A percentile compares a stretch with the other conserved stretches of the same genome.
phyloP scores from a whole-genome alignment of 2,329 filamentous ascomycete genomes.

The Phialophora verrucosa region DNA sequence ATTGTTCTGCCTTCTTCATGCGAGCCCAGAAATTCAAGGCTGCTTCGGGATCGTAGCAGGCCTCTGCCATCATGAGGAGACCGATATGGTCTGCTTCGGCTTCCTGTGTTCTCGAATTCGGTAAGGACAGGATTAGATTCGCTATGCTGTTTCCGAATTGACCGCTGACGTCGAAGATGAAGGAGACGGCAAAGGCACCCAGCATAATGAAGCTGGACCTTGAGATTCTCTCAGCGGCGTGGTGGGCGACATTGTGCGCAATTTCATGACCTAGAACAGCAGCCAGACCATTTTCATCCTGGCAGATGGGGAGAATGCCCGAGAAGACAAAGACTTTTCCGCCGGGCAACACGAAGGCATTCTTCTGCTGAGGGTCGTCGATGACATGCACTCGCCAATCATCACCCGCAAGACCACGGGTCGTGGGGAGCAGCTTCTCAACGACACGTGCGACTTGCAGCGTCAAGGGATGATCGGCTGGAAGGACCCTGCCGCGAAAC shows the following conservation, averaged over 20 bases:
- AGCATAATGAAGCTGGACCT: constrained; percentile 44
- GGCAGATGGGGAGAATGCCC: constrained; percentile 63
- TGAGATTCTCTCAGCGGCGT: constrained; percentile 62
- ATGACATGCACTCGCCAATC: constrained; percentile 67
- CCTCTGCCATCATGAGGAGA: constrained; percentile 65
- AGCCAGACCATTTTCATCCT: constrained; percentile 63
- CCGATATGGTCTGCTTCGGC: constrained; percentile 68
- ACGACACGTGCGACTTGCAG: constrained; percentile 59
- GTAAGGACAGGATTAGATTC: constrained; percentile 58
- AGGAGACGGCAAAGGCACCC: constrained; percentile 42
- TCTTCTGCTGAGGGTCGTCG: constrained; percentile 55
- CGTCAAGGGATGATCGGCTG: constrained; percentile 56
- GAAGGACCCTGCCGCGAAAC: constrained; percentile 56
- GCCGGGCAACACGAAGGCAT: constrained; percentile 68
- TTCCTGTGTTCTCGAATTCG: constrained; percentile 64
- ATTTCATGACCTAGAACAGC: constrained; percentile 69
- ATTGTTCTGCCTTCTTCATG: constrained; percentile 55
- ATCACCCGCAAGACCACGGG: constrained; percentile 49
- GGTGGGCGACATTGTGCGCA: constrained; percentile 65
- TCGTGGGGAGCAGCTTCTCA: constrained; percentile 59
- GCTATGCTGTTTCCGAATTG: constrained; percentile 50
- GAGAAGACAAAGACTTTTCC: constrained; percentile 70
- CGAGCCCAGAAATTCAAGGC: constrained; percentile 60
- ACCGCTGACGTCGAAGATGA: constrained; percentile 50
- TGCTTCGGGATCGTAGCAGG: constrained; percentile 64